Conservation (phyloP, 305 asterid species). For the Fraxinus ornus region DNA sequence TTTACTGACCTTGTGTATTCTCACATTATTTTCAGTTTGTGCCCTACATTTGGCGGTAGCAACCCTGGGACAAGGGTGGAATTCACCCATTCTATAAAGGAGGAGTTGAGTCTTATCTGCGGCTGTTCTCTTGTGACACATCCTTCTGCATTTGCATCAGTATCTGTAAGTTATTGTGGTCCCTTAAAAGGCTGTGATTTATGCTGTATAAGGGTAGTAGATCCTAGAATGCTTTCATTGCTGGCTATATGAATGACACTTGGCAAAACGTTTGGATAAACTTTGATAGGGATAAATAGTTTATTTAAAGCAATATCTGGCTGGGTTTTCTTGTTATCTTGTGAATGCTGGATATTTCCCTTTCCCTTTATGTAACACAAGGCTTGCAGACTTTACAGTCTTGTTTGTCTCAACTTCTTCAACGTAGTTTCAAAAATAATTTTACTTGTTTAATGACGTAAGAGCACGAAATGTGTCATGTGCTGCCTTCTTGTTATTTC, state of each 20-base stretch:
- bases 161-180: conserved; percentile 58
- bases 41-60: conserved; percentile 92
- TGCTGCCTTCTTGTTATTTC: background rate
- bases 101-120: conserved; percentile 69
- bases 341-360: background rate
- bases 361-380: background rate
- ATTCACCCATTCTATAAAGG: conserved; percentile 75
- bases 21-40: conserved; percentile 43
- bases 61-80: conserved; percentile 83
- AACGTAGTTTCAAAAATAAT: background rate
- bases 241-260: background rate
- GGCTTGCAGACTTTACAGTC: background rate
- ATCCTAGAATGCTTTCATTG: background rate
- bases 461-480: background rate
- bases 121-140: conserved; percentile 69
- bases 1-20: background rate
- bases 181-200: background rate
- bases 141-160: conserved; percentile 86
- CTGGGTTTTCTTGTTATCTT: background rate
- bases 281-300: background rate
- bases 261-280: background rate
- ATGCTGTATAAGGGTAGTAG: background rate
- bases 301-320: background rate
- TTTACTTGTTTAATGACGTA: background rate
- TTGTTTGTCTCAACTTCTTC: background rate